phyloP scores from a whole-genome alignment of 257 asterid genomes.

The Jasminum sambac region DNA sequence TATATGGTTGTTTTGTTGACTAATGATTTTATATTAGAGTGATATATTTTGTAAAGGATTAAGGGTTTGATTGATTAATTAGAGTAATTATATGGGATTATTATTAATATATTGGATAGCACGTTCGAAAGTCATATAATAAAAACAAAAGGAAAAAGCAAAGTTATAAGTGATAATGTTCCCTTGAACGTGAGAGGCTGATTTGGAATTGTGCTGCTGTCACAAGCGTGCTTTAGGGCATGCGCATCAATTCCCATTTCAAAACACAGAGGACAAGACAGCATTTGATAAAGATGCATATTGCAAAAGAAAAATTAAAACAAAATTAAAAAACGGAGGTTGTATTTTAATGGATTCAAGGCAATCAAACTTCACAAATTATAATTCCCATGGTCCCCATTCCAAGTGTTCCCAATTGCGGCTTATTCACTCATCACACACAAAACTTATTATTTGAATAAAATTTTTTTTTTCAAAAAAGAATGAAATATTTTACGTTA shows the following conservation, averaged over 20 bases:
- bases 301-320: no score
- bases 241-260: constrained; percentile 33
- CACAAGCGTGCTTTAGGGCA: constrained; percentile 41
- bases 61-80: neutral
- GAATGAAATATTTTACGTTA: neutral
- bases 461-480: no score
- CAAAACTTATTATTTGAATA: neutral
- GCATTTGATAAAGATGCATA: neutral
- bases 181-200: constrained; percentile 16
- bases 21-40: no score
- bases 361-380: neutral
- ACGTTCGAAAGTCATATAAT: neutral
- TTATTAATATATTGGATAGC: neutral
- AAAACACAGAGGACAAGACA: constrained; percentile 9
- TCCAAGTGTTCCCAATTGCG: neutral
- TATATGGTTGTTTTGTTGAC: no score
- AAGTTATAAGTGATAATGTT: constrained; percentile 8
- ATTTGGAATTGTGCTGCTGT: constrained; percentile 37
- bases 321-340: neutral
- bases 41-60: no score
- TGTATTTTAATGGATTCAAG: neutral
- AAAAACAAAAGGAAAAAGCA: neutral
- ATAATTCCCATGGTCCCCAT: constrained; percentile 11
- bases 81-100: neutral
- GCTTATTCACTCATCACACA: neutral